A percentile compares a stretch with the other conserved stretches of the same genome.
phyloP scores from a whole-genome alignment of 2,329 filamentous ascomycete genomes.

The Aspergillus sp. region DNA sequence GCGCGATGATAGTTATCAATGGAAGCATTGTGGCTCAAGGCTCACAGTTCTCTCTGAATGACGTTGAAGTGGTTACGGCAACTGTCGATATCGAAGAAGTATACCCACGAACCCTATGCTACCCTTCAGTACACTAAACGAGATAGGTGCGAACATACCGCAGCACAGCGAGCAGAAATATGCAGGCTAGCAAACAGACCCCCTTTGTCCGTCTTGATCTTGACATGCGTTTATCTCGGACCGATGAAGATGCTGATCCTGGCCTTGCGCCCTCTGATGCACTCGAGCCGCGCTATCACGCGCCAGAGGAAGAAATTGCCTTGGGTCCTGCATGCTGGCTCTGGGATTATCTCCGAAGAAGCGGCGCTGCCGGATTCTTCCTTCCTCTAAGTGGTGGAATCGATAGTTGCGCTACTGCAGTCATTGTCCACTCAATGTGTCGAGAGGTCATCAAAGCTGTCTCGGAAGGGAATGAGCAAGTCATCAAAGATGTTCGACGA shows the following conservation, averaged over 20 bases:
- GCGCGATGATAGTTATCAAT: constrained; percentile 62
- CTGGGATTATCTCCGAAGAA: constrained; percentile 48
- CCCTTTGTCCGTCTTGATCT: constrained; percentile 39
- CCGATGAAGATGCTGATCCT: constrained; percentile 44
- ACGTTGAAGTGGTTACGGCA: constrained; percentile 66
- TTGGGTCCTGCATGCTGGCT: constrained; percentile 65
- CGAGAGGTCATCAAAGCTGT: constrained; percentile 37
- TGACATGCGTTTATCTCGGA: constrained; percentile 35
- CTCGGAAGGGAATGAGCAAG: constrained; percentile 44
- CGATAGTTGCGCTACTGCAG: constrained; percentile 39
- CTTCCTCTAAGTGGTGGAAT: constrained; percentile 42
- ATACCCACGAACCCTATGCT: constrained; percentile 33
- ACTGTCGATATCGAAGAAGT: constrained; percentile 73
- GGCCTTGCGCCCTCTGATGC: constrained; percentile 46
- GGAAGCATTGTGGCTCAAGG: constrained; percentile 65
- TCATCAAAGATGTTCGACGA: constrained; percentile 54
- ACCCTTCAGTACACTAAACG: not conserved
- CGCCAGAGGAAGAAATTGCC: constrained; percentile 67
- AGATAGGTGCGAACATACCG: constrained; percentile 37
- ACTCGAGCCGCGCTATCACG: constrained; percentile 55
- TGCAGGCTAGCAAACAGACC: constrained; percentile 35
- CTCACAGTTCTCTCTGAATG: constrained; percentile 63
- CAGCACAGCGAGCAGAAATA: constrained; percentile 27
- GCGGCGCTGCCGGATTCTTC: constrained; percentile 39
- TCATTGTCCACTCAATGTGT: constrained; percentile 44